phyloP scores from a whole-genome alignment of 495 filamentous ascomycete genomes.

The Aspergillus biplanus region DNA sequence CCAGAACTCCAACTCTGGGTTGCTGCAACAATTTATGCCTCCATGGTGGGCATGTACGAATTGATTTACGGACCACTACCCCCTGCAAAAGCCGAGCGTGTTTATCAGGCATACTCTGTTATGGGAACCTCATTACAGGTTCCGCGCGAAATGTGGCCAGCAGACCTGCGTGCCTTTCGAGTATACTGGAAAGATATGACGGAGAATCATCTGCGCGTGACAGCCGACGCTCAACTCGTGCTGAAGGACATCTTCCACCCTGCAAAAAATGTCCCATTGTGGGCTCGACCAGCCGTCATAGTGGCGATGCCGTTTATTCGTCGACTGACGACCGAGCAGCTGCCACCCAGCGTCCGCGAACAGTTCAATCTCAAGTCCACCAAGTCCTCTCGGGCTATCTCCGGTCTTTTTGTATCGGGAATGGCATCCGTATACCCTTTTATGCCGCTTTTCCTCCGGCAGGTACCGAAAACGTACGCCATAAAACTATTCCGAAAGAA shows the following conservation, averaged over 20 bases:
- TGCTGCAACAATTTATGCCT: slow-evolving; percentile 27
- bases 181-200: slow-evolving; percentile 11
- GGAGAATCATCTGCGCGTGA: not conserved
- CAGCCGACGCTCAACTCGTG: not conserved
- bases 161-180: not conserved
- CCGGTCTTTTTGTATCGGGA: slow-evolving; percentile 2
- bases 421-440: slow-evolving; percentile 8
- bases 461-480: slow-evolving; percentile 11
- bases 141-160: slow-evolving; percentile 11
- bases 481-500: slow-evolving; percentile 12
- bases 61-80: slow-evolving; percentile 15
- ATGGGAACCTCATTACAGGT: slow-evolving; percentile 8
- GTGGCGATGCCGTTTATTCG: slow-evolving; percentile 30
- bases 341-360: slow-evolving; percentile 32
- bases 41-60: slow-evolving; percentile 18
- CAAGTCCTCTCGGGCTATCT: slow-evolving; percentile 6
- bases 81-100: slow-evolving; percentile 12
- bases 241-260: slow-evolving; percentile 10
- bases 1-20: slow-evolving; percentile 30
- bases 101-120: slow-evolving; percentile 4
- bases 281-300: slow-evolving; percentile 18
- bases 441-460: slow-evolving; percentile 11
- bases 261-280: not conserved
- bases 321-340: slow-evolving; percentile 32
- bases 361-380: slow-evolving; percentile 29